Percentiles rank a stretch among this genome's conserved stretches.
These are phyloP conservation scores for Helicosporidium sp. DNA, from an alignment of 139 green algal species.

Conservation along the genomic window DNA sequence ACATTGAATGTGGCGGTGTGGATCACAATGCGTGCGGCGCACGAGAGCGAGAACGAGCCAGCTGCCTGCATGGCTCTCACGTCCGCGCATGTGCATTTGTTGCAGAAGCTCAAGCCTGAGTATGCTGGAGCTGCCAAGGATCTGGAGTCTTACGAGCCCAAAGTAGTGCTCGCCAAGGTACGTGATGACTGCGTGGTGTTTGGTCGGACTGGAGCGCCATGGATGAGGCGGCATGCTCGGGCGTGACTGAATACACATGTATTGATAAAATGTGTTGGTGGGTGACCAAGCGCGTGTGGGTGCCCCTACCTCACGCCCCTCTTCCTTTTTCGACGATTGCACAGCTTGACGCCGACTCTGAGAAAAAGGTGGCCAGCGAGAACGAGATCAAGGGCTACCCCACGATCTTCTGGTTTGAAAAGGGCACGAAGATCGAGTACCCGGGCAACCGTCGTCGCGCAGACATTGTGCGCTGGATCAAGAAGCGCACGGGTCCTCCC, in stretches of 20 bases:
- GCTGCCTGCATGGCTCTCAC: too few relatives aligned
- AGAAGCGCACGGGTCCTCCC: constrained; percentile 71
- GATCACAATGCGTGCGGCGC: too few relatives aligned
- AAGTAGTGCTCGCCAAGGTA: constrained; percentile 52
- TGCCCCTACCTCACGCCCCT: too few relatives aligned
- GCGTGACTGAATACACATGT: neutral
- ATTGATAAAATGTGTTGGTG: too few relatives aligned
- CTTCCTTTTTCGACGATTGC: too few relatives aligned
- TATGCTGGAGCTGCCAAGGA: constrained; percentile 48
- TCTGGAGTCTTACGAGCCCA: constrained; percentile 30
- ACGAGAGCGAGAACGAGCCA: neutral
- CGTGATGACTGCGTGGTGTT: too few relatives aligned
- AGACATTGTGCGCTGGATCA: constrained; percentile 59
- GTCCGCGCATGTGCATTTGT: neutral
- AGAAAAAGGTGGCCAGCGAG: constrained; percentile 30
- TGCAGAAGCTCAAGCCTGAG: constrained; percentile 46
- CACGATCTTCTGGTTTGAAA: constrained; percentile 71
- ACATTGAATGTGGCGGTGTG: too few relatives aligned
- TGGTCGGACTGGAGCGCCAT: too few relatives aligned
- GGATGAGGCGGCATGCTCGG: neutral
- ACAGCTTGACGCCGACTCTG: too few relatives aligned
- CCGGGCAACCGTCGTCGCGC: too few relatives aligned
- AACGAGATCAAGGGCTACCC: constrained; percentile 48
- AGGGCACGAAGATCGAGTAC: too few relatives aligned
- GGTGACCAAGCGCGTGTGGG: too few relatives aligned